A percentile compares a stretch with the other conserved stretches of the same genome.
These are phyloP conservation scores for Leptoxyphium fumago DNA, from an alignment of 2,329 filamentous ascomycete genomes.

Conservation along the genomic window DNA sequence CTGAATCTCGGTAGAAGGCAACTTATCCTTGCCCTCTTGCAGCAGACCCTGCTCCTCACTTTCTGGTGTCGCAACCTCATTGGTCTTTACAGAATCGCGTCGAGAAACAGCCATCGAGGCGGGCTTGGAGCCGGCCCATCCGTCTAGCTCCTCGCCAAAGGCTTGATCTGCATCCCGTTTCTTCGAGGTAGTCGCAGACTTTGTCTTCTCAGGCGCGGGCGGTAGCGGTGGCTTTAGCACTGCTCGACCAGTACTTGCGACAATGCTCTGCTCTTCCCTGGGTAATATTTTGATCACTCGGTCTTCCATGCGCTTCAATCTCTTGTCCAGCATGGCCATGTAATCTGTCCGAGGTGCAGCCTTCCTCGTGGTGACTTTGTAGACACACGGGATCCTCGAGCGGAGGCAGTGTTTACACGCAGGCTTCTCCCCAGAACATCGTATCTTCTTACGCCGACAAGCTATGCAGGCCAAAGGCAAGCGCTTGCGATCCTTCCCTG, in stretches of 20 bases:
- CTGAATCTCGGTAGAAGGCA: slow-evolving; percentile 77
- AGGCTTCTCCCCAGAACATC: slow-evolving; percentile 93
- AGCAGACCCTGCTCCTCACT: slow-evolving; percentile 63
- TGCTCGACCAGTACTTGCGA: slow-evolving; percentile 57
- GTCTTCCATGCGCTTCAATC: slow-evolving; percentile 93
- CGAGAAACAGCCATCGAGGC: slow-evolving; percentile 23
- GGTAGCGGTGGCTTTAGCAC: slow-evolving; percentile 66
- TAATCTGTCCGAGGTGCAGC: slow-evolving; percentile 91
- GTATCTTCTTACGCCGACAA: slow-evolving; percentile 91
- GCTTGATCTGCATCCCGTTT: slow-evolving; percentile 80
- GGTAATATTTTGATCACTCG: slow-evolving; percentile 92
- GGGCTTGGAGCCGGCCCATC: slow-evolving; percentile 50
- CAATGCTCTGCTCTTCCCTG: slow-evolving; percentile 61
- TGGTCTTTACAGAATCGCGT: slow-evolving; percentile 35
- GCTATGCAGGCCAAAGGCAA: slow-evolving; percentile 89
- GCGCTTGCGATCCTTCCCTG: slow-evolving; percentile 88
- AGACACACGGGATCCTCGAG: slow-evolving; percentile 88
- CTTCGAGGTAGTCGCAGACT: slow-evolving; percentile 35
- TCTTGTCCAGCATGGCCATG: slow-evolving; percentile 97
- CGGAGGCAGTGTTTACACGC: slow-evolving; percentile 92
- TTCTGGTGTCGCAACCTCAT: slow-evolving; percentile 33
- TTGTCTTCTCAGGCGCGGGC: slow-evolving; percentile 41
- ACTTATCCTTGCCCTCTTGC: slow-evolving; percentile 64
- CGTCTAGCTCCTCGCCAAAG: slow-evolving; percentile 65
- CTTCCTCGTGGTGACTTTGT: slow-evolving; percentile 91